A percentile compares a stretch with the other conserved stretches of the same genome.
Conservation (phyloP, 2,329 filamentous ascomycete genomes). For the Pseudocercospora musae region DNA sequence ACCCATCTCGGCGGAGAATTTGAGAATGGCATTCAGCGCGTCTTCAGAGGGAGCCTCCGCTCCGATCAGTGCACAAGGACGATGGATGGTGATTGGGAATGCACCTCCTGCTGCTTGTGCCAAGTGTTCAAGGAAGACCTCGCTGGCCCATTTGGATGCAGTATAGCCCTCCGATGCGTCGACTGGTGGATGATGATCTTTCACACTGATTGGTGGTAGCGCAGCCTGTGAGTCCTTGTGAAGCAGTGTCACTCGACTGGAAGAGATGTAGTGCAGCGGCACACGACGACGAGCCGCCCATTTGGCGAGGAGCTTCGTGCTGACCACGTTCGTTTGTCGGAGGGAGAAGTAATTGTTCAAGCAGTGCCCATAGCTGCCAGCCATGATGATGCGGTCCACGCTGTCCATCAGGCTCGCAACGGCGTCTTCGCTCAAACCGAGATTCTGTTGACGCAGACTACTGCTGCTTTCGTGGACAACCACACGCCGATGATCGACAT, state of each 20-base stretch:
- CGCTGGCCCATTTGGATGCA: constrained; percentile 19
- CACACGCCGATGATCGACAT: constrained; percentile 38
- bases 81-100: constrained; percentile 17
- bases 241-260: constrained; percentile 19
- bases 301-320: constrained; percentile 11
- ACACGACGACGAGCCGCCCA: constrained; percentile 14
- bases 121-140: constrained; percentile 15
- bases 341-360: constrained; percentile 31
- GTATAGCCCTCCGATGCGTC: constrained; percentile 20
- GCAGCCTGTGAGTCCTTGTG: constrained; percentile 6
- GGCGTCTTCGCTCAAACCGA: constrained; percentile 41
- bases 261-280: constrained; percentile 26
- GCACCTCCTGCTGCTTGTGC: neutral
- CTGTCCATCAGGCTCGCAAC: constrained; percentile 30
- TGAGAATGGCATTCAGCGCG: constrained; percentile 17
- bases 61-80: constrained; percentile 18
- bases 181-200: neutral
- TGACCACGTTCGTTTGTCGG: constrained; percentile 26
- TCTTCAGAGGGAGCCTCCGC: constrained; percentile 17
- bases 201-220: constrained; percentile 13
- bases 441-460: constrained; percentile 16
- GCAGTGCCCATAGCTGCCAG: constrained; percentile 26
- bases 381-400: constrained; percentile 35
- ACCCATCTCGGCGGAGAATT: constrained; percentile 13
- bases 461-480: constrained; percentile 19